These are phyloP conservation scores for Cnidoscolus chayamansa DNA, from an alignment of 441 rosid species.

Conservation along the genomic window DNA sequence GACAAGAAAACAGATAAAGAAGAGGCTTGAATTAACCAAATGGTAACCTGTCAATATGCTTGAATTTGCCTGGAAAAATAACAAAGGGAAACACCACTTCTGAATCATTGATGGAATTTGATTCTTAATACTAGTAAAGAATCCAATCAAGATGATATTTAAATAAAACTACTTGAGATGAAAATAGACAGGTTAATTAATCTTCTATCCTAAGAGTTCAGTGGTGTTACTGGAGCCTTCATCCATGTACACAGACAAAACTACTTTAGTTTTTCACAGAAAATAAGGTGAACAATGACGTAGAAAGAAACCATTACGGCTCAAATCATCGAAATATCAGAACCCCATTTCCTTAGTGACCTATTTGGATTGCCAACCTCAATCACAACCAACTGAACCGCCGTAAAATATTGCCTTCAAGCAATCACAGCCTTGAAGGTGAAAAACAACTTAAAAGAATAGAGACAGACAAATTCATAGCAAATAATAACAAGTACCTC, in stretches of 20 bases:
- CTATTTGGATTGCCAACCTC: not conserved
- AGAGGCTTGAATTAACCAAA: not conserved
- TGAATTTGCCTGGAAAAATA: too few relatives aligned
- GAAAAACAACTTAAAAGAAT: not conserved
- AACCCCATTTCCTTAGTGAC: not conserved
- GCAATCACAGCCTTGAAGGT: not conserved
- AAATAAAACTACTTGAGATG: not conserved
- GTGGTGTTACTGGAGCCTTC: not conserved
- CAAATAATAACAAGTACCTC: slow-evolving; percentile 27
- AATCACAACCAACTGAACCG: too few relatives aligned
- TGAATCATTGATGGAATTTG: not conserved
- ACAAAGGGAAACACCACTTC: too few relatives aligned
- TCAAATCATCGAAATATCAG: not conserved
- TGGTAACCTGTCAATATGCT: too few relatives aligned
- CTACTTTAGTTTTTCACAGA: not conserved
- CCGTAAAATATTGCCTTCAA: not conserved
- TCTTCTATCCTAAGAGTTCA: not conserved
- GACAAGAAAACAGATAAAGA: not conserved
- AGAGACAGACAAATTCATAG: not conserved
- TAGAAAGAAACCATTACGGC: not conserved
- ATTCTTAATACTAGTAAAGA: not conserved
- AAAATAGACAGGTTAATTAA: not conserved
- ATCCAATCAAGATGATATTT: not conserved
- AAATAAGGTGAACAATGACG: not conserved
- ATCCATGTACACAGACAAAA: not conserved